Evolutionary conservation across 31 red algal genomes (phyloP), one percentile per base, ranked within the genome.

Genomic region (Bonnemaisonia californica): DNA sequence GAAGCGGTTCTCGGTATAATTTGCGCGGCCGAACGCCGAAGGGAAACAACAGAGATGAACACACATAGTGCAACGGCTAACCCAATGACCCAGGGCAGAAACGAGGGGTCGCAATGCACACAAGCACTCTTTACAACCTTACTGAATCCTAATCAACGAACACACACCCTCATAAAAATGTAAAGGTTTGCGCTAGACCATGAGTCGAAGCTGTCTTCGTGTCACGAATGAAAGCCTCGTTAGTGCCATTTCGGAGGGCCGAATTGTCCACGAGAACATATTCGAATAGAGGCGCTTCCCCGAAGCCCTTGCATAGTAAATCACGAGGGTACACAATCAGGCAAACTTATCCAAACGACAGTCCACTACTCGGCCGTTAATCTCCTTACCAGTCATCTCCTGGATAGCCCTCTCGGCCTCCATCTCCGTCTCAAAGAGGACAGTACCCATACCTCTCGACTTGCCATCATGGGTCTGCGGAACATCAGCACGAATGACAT

Each of bases 401-500:
- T 88, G 79, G 38, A 98, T 95, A 66, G 96, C 96, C 37, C 88
- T 71, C 83, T 95, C 86, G 5, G 96, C 96, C 24, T 95, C 96
- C 54, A 84, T 74, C 74, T 98, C 96, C 23, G 87, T 91, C 72
- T 95, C 92, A 71, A 95, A 98, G 33, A 98, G 74, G 2, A 98
- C 87, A 24, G 96, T 98, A 23, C 96, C 96, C 78, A 95, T 90
- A 57, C 93, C 93, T 68, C 88, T 92, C 56, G 83, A 89, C 35
- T 88, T 83, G 35, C 92, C 96, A 35, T 98, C 96, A 59, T 80
- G 89, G 23, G 82, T 89, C 37, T 81, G 87, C 30, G 92, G 84
- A 24, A 98, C 85, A 69, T 98, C 96, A 35, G 96, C 96, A 42
- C 96, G 92, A 71, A 98, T 95, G 54, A 98, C 89, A 59, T 65